Base-by-base conservation (phyloP, 768 basidiomycete genomes). In the Lactifluus echinatus region DNA sequence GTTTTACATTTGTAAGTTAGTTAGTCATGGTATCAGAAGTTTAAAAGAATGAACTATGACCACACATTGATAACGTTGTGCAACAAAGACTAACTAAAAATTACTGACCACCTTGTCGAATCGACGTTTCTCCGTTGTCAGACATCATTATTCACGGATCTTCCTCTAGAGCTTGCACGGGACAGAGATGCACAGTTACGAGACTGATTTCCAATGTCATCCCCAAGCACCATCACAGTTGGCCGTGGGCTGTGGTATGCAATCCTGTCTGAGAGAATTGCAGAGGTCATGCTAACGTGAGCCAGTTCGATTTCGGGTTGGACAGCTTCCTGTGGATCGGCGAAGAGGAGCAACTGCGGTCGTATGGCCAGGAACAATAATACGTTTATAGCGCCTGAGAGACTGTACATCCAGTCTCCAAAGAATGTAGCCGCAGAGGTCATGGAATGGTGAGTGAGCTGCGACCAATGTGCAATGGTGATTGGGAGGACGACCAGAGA, bases 381-480 rank as follows among this genome's bases (percentile, higher is more conserved):
- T 14, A 76, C 75, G 50, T 76, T 78, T 48, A 69, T 60, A 31
- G 67, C 61, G 8, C 76, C 76, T 44, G 72, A 74, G 52, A 76
- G 70, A 8, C 66, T 64, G 56, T 70, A 75, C 21, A 74, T 52
- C 5, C 66, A 53, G n/a, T 65, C 57, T 29, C 66, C 70, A 24
- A 65, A 63, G 43, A 76, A 69, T 8, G 67, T 73, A 28, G 69
- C 69, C 14, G 69, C 67, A 3, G 71, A 63, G 2, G 69, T 60
- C 34, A 71, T 61, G 2, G 43, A 2, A 7, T 51, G 53, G 15
- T n/a, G 33, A 24, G 53, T 36, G 57, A 75, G 75, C 8, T 57
- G 58, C 29, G 69, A 66, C 74, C 75, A 77, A 39, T 75, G 73
- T n/a, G 70, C 66, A 44, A 76, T 57, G 54, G 72, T 73, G 17